Evolutionary conservation across 345 rosid genomes (phyloP), one percentile per base, ranked within the genome.

Genomic region (Anacardium occidentale): DNA sequence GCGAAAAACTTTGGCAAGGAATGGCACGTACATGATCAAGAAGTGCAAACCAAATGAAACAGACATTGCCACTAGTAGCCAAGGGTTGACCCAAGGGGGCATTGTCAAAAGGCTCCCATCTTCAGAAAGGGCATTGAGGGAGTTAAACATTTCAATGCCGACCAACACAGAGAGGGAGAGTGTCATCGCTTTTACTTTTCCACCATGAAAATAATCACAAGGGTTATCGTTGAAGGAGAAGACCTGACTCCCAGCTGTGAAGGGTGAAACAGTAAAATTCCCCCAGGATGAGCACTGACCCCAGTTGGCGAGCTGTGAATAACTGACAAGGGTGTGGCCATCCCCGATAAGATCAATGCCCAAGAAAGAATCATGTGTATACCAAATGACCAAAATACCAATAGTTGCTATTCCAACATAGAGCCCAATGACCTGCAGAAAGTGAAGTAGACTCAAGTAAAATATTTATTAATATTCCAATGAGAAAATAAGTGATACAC

Each of bases 71-170:
- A 84, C 32, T 10, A 89, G 83, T 71, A 89, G 91, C 83, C 83
- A 87, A 4, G 91, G 94, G 75, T 89, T 89, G 58, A 89, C 89
- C 94, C 94, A 89, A 18, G 94, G 94, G 13, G 90, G 94, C 94
- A 89, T 89, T 11, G 69, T 72, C 69, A 84, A 21, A 50, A 89
- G 88, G 81, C 94, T 89, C 24, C 87, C 77, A 74, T 89, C 89
- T 76, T 89, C 94, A 0, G 94, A 89, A 11, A 89, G 85, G 64
- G 94, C 94, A 12, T 89, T 89, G 50, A 89, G 83, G 61, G 94
- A 89, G 75, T 89, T 89, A 81, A 89, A 89, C 91, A 89, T 89
- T 81, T 89, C 94, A 4, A 89, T 89, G 59, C 90, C 86, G 25
- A 89, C 94, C 83, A 89, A 66, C 56, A 89, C 91, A 0, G 94